Base-by-base conservation (phyloP, 768 basidiomycete genomes). In the Leccinum aurantiacum region DNA sequence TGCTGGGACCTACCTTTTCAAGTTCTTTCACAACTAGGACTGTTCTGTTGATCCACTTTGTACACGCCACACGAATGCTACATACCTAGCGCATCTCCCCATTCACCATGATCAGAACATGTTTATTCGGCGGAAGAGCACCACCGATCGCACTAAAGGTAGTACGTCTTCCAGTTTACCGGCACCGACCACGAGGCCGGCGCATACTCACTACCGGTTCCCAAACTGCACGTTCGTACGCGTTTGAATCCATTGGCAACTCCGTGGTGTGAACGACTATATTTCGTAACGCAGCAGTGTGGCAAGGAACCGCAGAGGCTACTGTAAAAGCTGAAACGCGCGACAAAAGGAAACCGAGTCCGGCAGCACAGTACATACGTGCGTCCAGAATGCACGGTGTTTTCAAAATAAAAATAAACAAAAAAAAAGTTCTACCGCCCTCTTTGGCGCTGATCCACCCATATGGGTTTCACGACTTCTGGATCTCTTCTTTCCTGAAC, bases 391-490 rank as follows among this genome's bases (percentile, higher is more conserved):
- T 41, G 38, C 44, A 19, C 19, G 19, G 6, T 1, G 19, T 19
- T 19, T n/a, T 49, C 15, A 17, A 49, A 3, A 50, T 3, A 4
- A 24, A 50, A 52, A 31, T 9, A 50, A 29, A 24, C 24, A 24
- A 24, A 24, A 24, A 24, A 50, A 24, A 50, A 50, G 15, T 31
- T 24, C 61, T 51, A 53, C 60, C 24, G 59, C 46, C 66, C 60
- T 65, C 53, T 57, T 70, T 51, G 37, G 66, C 22, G 67, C 9
- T 53, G 56, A 57, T 74, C 68, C 35, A 68, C 74, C 75, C 74
- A 75, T 59, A 74, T 65, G 15, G 75, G 77, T 63, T 73, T 73
- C 44, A 58, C 60, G 22, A 66, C 62, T 53, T 76, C 72, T 49
- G 75, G 47, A 60, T 73, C 57, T 55, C 53, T 63, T 49, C 59